These are phyloP conservation scores for Pestalotiopsis sp. DNA, from an alignment of 2,329 filamentous ascomycete species.

Conservation along the genomic window DNA sequence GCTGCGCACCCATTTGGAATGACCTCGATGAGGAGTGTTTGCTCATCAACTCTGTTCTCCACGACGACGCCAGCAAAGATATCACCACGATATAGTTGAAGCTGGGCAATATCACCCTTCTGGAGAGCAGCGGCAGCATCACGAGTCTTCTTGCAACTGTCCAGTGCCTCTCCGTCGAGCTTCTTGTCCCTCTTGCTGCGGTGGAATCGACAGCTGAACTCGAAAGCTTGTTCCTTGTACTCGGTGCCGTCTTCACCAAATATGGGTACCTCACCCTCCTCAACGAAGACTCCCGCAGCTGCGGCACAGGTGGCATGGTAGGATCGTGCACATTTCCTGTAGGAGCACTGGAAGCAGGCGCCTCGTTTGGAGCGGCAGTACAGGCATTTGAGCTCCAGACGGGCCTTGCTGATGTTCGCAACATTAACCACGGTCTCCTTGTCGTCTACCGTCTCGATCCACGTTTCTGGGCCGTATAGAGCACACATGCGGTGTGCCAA, in stretches of 20 bases:
- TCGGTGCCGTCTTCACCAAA: constrained; percentile 90
- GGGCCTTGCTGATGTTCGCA: constrained; percentile 80
- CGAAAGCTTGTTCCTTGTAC: constrained; percentile 88
- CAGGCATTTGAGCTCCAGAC: constrained; percentile 89
- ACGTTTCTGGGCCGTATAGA: constrained; percentile 89
- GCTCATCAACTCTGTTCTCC: constrained; percentile 78
- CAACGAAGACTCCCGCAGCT: constrained; percentile 88
- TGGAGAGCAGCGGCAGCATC: constrained; percentile 70
- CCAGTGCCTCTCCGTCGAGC: constrained; percentile 68
- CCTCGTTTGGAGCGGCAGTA: constrained; percentile 93
- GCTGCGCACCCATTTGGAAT: constrained; percentile 74
- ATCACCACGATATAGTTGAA: constrained; percentile 81
- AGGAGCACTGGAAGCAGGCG: constrained; percentile 96
- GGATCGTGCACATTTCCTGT: constrained; percentile 88
- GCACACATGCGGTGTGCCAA: constrained; percentile 89
- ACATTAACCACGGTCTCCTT: constrained; percentile 78
- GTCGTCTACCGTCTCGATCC: constrained; percentile 72
- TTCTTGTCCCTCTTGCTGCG: constrained; percentile 84
- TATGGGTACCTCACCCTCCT: constrained; percentile 82
- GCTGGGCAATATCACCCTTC: constrained; percentile 78
- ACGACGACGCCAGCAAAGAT: constrained; percentile 90
- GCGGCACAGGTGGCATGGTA: constrained; percentile 96
- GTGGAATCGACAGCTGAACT: constrained; percentile 94
- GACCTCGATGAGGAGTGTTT: constrained; percentile 77
- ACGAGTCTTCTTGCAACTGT: constrained; percentile 69